Percentiles rank a stretch among this genome's conserved stretches.
Evolutionary conservation across 495 filamentous ascomycete species (phyloP).

Genomic region (Penicillium bovifimosum): DNA sequence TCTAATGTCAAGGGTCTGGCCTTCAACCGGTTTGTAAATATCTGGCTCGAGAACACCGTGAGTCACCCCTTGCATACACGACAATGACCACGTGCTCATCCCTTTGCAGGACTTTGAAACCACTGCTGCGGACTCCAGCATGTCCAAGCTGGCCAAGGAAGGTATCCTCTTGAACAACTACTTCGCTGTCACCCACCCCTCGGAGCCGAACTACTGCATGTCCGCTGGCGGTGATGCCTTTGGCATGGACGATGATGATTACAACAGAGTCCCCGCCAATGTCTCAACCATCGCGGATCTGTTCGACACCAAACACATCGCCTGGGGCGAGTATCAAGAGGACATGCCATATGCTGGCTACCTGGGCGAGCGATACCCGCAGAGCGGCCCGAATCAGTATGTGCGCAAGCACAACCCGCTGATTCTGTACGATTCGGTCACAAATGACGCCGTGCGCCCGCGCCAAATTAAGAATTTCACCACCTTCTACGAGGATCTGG

Average conservation of each 20-base stretch:
- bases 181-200: constrained; percentile 59
- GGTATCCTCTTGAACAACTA: constrained; percentile 64
- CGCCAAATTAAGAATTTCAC: constrained; percentile 65
- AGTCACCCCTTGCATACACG: constrained; percentile 29
- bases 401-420: constrained; percentile 76
- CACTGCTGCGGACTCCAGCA: constrained; percentile 45
- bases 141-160: constrained; percentile 52
- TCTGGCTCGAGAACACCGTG: constrained; percentile 74
- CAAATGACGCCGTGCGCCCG: constrained; percentile 47
- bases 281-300: constrained; percentile 65
- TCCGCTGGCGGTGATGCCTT: constrained; percentile 59
- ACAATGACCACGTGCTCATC: constrained; percentile 2
- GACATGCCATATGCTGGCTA: constrained; percentile 64
- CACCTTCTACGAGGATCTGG: constrained; percentile 55
- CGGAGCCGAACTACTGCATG: constrained; percentile 67
- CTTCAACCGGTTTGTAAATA: constrained; percentile 61
- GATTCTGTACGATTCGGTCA: constrained; percentile 54
- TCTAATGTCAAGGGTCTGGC: constrained; percentile 57
- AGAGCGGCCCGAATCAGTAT: constrained; percentile 54
- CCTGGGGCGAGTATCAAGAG: constrained; percentile 68
- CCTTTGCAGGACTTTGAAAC: constrained; percentile 48
- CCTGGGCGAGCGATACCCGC: constrained; percentile 48
- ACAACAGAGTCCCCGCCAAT: constrained; percentile 51
- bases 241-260: constrained; percentile 64
- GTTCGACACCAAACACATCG: constrained; percentile 60